Evolutionary conservation across 163 green algal species (phyloP), one percentile per base, ranked within the genome.

Genomic region (Chloromonas sp.): DNA sequence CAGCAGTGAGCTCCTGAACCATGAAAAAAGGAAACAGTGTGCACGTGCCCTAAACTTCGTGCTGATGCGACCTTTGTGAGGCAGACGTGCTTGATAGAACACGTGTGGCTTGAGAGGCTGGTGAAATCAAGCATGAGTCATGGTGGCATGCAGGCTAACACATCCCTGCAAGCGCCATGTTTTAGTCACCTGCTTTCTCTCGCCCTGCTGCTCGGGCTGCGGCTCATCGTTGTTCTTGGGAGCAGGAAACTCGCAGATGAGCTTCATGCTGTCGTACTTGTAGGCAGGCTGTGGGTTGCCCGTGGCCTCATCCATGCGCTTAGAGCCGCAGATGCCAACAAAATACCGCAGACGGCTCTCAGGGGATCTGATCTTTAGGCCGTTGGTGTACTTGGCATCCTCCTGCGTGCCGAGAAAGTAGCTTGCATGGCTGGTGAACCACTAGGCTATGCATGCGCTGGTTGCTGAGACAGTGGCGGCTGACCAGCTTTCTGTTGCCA

Each of bases 201-300:
- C 96, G 11, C 90, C 62, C 83, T 92, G 85, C 71, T 89, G 82
- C 77, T 87, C 60, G 61, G 94, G 90, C 60, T 95, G 89, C 61
- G 86, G 88, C 66, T 89, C 86, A 58, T 94, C 87, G 0, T 92
- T 86, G 36, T 93, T 90, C 84, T 95, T 97, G 60, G 92, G 91
- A 85, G 93, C 89, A 57, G 95, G 94, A 85, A 99, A 99, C 90
- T 99, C 96, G 0, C 93, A 93, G 83, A 96, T 93, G 85, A 99
- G 97, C 83, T 96, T 97, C 87, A 98, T 95, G 70, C 93, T 93
- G 60, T 84, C 61, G 57, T 84, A 84, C 61, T 91, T 94, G 90
- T 99, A 98, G 60, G 88, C 89, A 0, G 97, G 97, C 94, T 99
- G 97, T 14, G 91, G 91, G 77, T 92, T 92, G 61, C 96, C 93